These are phyloP conservation scores for Atkinsonella hypoxylon DNA, from an alignment of 2,329 filamentous ascomycete genomes.

Conservation along the genomic window DNA sequence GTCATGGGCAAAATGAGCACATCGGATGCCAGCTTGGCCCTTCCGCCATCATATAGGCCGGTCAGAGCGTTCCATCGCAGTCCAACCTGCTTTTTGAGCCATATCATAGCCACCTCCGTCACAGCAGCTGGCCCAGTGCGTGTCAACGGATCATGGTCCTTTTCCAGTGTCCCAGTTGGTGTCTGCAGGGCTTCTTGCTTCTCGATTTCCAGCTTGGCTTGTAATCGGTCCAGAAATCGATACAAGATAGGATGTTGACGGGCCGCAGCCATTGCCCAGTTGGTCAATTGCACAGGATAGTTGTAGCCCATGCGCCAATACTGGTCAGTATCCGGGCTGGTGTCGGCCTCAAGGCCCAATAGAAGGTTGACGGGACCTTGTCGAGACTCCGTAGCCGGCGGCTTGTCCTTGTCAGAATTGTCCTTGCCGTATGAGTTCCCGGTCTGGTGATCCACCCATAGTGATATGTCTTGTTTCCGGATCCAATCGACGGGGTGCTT, in stretches of 20 bases:
- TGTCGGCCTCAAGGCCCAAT: constrained; percentile 15
- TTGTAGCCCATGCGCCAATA: constrained; percentile 17
- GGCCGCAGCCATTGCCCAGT: constrained; percentile 15
- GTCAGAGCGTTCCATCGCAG: constrained; percentile 15
- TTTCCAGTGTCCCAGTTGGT: background rate
- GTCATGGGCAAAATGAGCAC: constrained; percentile 14
- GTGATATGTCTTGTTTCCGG: constrained; percentile 9
- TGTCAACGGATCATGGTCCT: constrained; percentile 11
- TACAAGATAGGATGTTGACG: constrained; percentile 12
- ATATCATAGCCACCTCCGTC: constrained; percentile 11
- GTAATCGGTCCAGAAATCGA: constrained; percentile 12
- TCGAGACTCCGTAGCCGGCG: background rate
- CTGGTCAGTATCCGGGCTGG: constrained; percentile 10
- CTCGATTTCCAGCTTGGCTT: constrained; percentile 6
- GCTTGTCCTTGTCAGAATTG: background rate
- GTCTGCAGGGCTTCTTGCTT: constrained; percentile 4
- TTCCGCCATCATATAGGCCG: constrained; percentile 12
- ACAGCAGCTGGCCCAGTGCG: constrained; percentile 15
- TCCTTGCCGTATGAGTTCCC: constrained; percentile 8
- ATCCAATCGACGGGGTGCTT: constrained; percentile 13
- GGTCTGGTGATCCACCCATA: constrained; percentile 11
- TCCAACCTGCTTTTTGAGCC: constrained; percentile 10
- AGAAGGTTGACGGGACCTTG: constrained; percentile 12
- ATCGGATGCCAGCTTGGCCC: constrained; percentile 12
- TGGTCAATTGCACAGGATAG: constrained; percentile 14